Evolutionary conservation across 306 rosid genomes (phyloP).

Genomic region (Quercus suber): DNA sequence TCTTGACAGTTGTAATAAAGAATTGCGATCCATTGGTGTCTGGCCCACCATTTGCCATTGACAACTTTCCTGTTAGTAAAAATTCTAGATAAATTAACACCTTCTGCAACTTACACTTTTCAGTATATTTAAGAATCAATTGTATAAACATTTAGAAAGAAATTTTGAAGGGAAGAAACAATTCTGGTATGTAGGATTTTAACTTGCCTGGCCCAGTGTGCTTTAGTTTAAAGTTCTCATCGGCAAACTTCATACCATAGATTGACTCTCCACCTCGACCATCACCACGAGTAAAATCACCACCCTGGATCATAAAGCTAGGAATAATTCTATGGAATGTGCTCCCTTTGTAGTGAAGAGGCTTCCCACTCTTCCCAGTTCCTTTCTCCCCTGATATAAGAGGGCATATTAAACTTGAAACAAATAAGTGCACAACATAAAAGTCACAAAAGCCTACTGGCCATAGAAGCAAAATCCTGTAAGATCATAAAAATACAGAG

Average conservation of each 20-base stretch:
- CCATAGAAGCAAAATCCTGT: not conserved
- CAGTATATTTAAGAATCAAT: not conserved
- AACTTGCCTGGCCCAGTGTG: constrained; percentile 74
- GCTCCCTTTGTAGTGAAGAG: constrained; percentile 77
- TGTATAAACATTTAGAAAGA: not conserved
- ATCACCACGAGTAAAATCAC: constrained; percentile 79
- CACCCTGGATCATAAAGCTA: constrained; percentile 87
- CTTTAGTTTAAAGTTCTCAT: constrained; percentile 75
- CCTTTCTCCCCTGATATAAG: constrained; percentile 82
- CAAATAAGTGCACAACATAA: not conserved
- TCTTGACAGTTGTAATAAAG: constrained; percentile 79
- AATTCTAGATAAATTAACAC: not conserved
- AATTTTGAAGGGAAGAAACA: not conserved
- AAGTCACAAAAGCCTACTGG: not conserved
- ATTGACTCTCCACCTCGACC: constrained; percentile 91
- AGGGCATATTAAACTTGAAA: not conserved
- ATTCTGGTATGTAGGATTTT: not conserved
- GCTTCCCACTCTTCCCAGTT: constrained; percentile 52
- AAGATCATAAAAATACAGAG: not conserved
- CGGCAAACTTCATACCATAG: constrained; percentile 69
- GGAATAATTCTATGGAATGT: constrained; percentile 80
- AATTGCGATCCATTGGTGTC: constrained; percentile 94
- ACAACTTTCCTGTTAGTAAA: constrained; percentile 55
- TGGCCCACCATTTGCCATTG: constrained; percentile 87
- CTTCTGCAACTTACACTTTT: not conserved